These are phyloP conservation scores for Pisolithus microcarpus DNA, from an alignment of 768 basidiomycete genomes.

Conservation along the genomic window DNA sequence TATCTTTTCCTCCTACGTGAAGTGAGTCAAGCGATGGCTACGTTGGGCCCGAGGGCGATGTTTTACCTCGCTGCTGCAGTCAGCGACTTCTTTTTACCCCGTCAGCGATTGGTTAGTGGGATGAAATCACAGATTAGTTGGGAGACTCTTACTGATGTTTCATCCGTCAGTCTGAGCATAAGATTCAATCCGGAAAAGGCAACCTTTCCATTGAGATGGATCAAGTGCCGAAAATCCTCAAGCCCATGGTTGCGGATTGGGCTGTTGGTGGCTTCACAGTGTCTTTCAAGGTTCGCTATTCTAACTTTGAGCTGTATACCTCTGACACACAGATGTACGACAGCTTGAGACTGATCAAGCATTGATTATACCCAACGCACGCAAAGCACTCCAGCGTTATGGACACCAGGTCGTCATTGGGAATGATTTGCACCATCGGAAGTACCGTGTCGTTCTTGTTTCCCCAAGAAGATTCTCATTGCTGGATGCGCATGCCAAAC, in stretches of 20 bases:
- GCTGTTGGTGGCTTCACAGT: constrained; percentile 84
- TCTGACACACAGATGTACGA: not conserved
- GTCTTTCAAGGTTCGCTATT: constrained; percentile 81
- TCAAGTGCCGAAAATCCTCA: constrained; percentile 93
- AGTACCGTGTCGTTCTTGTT: constrained; percentile 89
- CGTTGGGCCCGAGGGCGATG: constrained; percentile 65
- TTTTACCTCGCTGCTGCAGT: constrained; percentile 98
- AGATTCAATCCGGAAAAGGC: constrained; percentile 96
- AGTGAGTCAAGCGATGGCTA: constrained; percentile 69
- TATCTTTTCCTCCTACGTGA: constrained; percentile 89
- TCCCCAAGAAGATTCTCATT: constrained; percentile 36
- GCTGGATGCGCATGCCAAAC: constrained; percentile 2
- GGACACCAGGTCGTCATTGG: constrained; percentile 97
- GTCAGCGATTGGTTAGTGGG: constrained; percentile 73
- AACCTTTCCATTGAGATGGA: constrained; percentile 96
- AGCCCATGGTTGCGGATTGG: constrained; percentile 93
- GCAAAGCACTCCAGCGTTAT: constrained; percentile 82
- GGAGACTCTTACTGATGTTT: not conserved
- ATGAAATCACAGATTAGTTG: not conserved
- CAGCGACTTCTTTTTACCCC: constrained; percentile 94
- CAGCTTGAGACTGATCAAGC: constrained; percentile 88
- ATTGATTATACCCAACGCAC: constrained; percentile 86
- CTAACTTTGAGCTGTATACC: not conserved
- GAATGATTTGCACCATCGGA: constrained; percentile 88
- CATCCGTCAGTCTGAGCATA: constrained; percentile 77